A percentile compares a stretch with the other conserved stretches of the same genome.
Evolutionary conservation across 306 rosid species (phyloP).

Genomic region (Dalbergia cultrata): DNA sequence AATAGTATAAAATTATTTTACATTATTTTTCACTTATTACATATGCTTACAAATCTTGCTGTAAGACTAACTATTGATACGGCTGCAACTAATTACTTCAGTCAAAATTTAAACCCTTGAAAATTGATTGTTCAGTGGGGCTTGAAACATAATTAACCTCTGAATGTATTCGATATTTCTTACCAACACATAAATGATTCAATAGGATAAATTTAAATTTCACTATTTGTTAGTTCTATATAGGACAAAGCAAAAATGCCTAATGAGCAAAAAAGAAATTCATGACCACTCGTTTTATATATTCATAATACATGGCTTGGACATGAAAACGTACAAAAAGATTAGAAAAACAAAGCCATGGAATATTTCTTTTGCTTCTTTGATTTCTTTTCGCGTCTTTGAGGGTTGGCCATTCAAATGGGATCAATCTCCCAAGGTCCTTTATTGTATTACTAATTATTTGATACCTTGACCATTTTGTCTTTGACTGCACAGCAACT

Average conservation of each 20-base stretch:
- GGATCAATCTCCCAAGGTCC: conserved; percentile 39
- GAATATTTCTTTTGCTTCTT: conserved; percentile 45
- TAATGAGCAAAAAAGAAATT: background rate
- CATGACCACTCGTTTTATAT: conserved; percentile 10
- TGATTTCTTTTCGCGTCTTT: conserved; percentile 41
- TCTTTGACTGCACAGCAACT: conserved; percentile 50
- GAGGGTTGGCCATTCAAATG: conserved; percentile 52
- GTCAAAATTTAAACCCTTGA: no score
- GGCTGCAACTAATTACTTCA: no score
- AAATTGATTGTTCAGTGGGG: no score
- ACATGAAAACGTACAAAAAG: conserved; percentile 2
- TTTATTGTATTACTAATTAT: background rate
- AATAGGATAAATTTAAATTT: no score
- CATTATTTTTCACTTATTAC: no score
- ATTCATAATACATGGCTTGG: background rate
- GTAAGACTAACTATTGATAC: no score
- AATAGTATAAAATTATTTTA: no score
- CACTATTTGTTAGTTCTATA: background rate
- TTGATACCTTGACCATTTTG: conserved; percentile 9
- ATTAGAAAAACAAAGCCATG: background rate
- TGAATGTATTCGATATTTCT: no score
- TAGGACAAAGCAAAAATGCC: background rate
- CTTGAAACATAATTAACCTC: no score
- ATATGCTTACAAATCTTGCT: no score
- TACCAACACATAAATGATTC: no score